These are phyloP conservation scores for Hamigera avellanea DNA, from an alignment of 495 filamentous ascomycete species.

Conservation along the genomic window DNA sequence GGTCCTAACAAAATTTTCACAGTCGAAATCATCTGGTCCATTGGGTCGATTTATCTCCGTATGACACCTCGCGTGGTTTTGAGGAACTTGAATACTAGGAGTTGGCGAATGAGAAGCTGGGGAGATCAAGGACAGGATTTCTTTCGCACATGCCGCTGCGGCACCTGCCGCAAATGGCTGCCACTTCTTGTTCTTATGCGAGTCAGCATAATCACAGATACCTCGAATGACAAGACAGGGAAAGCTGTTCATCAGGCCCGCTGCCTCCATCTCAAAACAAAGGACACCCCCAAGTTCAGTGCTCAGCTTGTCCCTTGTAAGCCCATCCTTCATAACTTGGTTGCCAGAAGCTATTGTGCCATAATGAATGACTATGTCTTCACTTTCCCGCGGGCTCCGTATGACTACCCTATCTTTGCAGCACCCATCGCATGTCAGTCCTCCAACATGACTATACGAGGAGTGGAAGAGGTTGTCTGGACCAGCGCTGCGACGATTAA, in stretches of 20 bases:
- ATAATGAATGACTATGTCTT: slow-evolving; percentile 13
- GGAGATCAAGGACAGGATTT: background rate
- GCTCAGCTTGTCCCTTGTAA: slow-evolving; percentile 3
- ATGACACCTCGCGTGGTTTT: background rate
- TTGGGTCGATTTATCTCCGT: no score
- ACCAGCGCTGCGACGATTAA: background rate
- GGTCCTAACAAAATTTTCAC: no score
- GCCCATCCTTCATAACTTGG: slow-evolving; percentile 11
- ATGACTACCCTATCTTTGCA: slow-evolving; percentile 1
- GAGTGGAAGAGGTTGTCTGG: slow-evolving; percentile 12
- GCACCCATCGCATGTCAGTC: slow-evolving; percentile 7
- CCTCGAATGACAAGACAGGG: slow-evolving; percentile 24
- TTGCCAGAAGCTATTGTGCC: slow-evolving; percentile 18
- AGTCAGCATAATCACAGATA: slow-evolving; percentile 24
- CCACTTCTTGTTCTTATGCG: slow-evolving; percentile 26
- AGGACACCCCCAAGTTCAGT: slow-evolving; percentile 6
- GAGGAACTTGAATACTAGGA: background rate
- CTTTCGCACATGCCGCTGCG: slow-evolving; percentile 1
- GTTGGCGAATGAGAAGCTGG: background rate
- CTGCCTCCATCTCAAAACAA: no score
- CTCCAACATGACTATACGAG: slow-evolving; percentile 8
- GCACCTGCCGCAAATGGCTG: slow-evolving; percentile 18
- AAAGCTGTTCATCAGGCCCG: slow-evolving; percentile 7
- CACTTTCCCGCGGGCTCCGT: background rate
- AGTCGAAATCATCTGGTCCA: no score